These are phyloP conservation scores for Malassezia restricta DNA, from an alignment of 1,284 basidiomycete species.

Conservation along the genomic window DNA sequence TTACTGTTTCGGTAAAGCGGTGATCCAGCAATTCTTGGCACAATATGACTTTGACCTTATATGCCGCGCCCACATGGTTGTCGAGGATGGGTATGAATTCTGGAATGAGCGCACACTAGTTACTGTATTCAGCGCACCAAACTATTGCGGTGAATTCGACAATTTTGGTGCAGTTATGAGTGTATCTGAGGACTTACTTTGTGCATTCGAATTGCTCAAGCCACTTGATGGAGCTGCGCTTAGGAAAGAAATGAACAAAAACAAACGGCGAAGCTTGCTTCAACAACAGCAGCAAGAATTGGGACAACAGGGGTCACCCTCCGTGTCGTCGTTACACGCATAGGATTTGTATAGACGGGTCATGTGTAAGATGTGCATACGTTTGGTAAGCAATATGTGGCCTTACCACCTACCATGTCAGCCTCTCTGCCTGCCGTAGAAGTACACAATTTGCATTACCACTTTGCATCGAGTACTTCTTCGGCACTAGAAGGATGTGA, in stretches of 20 bases:
- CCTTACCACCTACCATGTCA: too few species aligned
- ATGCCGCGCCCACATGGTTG: slow-evolving; percentile 99
- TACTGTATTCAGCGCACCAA: slow-evolving; percentile 86
- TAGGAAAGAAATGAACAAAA: slow-evolving; percentile 98
- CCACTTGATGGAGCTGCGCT: slow-evolving; percentile 86
- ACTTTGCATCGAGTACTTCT: slow-evolving; percentile 22
- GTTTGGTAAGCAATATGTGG: too few species aligned
- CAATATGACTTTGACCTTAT: slow-evolving; percentile 89
- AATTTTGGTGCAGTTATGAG: slow-evolving; percentile 74
- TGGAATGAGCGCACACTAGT: slow-evolving; percentile 98
- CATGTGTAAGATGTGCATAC: too few species aligned
- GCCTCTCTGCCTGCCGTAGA: slow-evolving; percentile 23
- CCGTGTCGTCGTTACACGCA: neutral
- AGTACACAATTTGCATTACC: slow-evolving; percentile 35
- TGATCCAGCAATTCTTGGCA: slow-evolving; percentile 88
- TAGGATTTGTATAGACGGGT: neutral
- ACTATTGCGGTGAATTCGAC: slow-evolving; percentile 93
- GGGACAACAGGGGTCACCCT: neutral
- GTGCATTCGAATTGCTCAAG: slow-evolving; percentile 88
- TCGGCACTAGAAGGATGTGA: slow-evolving; percentile 36
- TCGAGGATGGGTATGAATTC: slow-evolving; percentile 93
- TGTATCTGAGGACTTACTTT: slow-evolving; percentile 90
- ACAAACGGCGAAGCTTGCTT: slow-evolving; percentile 70
- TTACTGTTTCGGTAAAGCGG: slow-evolving; percentile 95
- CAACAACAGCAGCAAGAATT: slow-evolving; percentile 3